Base-by-base conservation (phyloP, 768 basidiomycete genomes). In the Boletus barrowsii region DNA sequence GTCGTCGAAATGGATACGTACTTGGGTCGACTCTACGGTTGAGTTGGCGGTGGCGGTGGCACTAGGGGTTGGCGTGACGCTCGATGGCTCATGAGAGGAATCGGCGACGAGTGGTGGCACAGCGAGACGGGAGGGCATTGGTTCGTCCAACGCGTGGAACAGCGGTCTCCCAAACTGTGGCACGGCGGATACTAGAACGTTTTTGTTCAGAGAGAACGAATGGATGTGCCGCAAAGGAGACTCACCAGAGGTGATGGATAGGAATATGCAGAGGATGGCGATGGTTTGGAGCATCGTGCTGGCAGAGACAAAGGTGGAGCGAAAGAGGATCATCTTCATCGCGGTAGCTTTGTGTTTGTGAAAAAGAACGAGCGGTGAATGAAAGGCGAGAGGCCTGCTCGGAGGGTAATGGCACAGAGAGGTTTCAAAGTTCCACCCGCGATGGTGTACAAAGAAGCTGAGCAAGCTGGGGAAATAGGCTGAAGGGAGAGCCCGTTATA, bases 281-380 rank as follows among this genome's bases (percentile, higher is more conserved):
- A 61, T 11, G 3, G 42, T 30, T 4, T 47, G 57, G 18, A 64
- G 36, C 18, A 52, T n/a, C 51, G 42, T 53, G 2, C 37, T 29
- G 2, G 54, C 44, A 2, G 54, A 40, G 42, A 69, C 35, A 42
- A 59, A 60, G 22, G 55, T 47, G 14, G 66, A 53, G 6, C 63
- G 68, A 42, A 63, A 68, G 44, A 63, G 50, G 30, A 56, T 20
- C 63, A 68, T 59, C 44, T 57, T 57, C 56, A 62, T 64, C 10
- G 35, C 35, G 35, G 11, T 29, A 14, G 10, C 42, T 13, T 4
- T 24, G 9, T 42, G 24, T 7, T 45, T 14, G n/a, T 36, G 35
- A 13, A 22, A 51, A 56, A 6, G 48, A 52, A 51, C 3, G 56
- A 14, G 13, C 10, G 10, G 47, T 20, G 41, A 22, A 3, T 32